Conservation (phyloP, 2,329 filamentous ascomycete genomes). For the Aotearoamyces nothofagi region DNA sequence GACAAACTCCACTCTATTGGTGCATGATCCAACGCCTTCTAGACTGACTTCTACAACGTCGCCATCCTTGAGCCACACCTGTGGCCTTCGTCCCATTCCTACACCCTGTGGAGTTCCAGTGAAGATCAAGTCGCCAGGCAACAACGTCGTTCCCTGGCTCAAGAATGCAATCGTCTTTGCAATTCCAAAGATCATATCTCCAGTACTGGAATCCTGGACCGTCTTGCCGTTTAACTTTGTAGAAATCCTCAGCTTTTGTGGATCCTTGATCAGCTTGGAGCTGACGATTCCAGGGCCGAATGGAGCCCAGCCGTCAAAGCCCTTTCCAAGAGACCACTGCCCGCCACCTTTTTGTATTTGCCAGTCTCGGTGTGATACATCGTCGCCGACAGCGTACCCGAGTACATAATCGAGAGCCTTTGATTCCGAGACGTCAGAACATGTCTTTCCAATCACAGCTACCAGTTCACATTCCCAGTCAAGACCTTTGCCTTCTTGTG, state of each 20-base stretch:
- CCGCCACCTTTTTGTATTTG: slow-evolving; percentile 52
- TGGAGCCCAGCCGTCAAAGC: slow-evolving; percentile 63
- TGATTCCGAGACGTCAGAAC: slow-evolving; percentile 46
- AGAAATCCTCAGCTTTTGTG: slow-evolving; percentile 37
- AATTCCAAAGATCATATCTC: slow-evolving; percentile 49
- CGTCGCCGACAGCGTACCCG: slow-evolving; percentile 63
- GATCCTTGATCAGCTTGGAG: slow-evolving; percentile 35
- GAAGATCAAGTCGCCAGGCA: slow-evolving; percentile 51
- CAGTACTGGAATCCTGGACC: slow-evolving; percentile 39
- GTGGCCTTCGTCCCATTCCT: slow-evolving; percentile 52
- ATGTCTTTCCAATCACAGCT: slow-evolving; percentile 53
- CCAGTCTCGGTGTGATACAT: slow-evolving; percentile 70
- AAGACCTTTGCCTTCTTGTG: slow-evolving; percentile 48
- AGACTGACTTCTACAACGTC: slow-evolving; percentile 55
- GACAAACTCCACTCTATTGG: slow-evolving; percentile 32
- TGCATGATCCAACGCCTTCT: slow-evolving; percentile 47
- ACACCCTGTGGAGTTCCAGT: slow-evolving; percentile 58
- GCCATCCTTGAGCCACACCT: slow-evolving; percentile 53
- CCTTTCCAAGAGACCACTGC: slow-evolving; percentile 60
- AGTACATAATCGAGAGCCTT: slow-evolving; percentile 57
- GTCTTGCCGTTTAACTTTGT: slow-evolving; percentile 44
- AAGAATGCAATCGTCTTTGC: slow-evolving; percentile 42
- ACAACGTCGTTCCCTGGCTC: slow-evolving; percentile 43
- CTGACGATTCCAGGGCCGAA: slow-evolving; percentile 59
- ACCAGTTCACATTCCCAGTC: slow-evolving; percentile 77